phyloP scores from a whole-genome alignment of 805 yeast species.

The Cyberlindnera maritima region DNA sequence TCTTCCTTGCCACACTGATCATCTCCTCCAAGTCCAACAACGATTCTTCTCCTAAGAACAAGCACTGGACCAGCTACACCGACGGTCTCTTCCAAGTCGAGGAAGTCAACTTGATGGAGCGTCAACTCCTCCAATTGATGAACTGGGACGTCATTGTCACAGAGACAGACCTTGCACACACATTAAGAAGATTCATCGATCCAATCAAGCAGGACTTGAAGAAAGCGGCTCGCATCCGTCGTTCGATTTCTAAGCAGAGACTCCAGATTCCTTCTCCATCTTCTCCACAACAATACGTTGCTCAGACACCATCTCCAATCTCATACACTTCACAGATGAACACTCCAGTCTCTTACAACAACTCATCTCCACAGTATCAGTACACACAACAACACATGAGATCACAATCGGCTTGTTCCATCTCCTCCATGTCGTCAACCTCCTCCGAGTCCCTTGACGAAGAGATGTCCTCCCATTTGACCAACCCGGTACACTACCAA shows the following conservation, averaged over 20 bases:
- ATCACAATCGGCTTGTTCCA: slow-evolving; percentile 12
- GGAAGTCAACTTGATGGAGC: slow-evolving; percentile 79
- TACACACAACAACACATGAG: slow-evolving; percentile 5
- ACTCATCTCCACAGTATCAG: slow-evolving; percentile 1
- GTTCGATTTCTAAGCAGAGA: slow-evolving; percentile 15
- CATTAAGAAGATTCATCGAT: slow-evolving; percentile 67
- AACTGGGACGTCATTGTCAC: slow-evolving; percentile 72
- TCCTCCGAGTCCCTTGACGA: slow-evolving; percentile 4
- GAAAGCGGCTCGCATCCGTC: slow-evolving; percentile 27
- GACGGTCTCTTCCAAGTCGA: slow-evolving; percentile 66
- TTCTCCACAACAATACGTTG: slow-evolving; percentile 5
- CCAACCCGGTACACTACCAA: neutral
- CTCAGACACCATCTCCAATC: neutral
- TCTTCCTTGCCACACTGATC: slow-evolving; percentile 70
- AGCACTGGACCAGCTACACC: slow-evolving; percentile 77
- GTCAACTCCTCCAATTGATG: slow-evolving; percentile 64
- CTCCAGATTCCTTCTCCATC: slow-evolving; percentile 11
- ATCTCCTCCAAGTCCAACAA: slow-evolving; percentile 72
- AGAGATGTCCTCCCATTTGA: neutral
- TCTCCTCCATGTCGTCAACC: slow-evolving; percentile 12
- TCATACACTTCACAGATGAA: neutral
- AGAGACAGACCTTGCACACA: slow-evolving; percentile 63
- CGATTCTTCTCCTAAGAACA: slow-evolving; percentile 75
- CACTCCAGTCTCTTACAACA: slow-evolving; percentile 1
- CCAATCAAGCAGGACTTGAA: slow-evolving; percentile 59